Conservation (phyloP, 1,139 yeast genomes). For the Kodamaea fungicola region DNA sequence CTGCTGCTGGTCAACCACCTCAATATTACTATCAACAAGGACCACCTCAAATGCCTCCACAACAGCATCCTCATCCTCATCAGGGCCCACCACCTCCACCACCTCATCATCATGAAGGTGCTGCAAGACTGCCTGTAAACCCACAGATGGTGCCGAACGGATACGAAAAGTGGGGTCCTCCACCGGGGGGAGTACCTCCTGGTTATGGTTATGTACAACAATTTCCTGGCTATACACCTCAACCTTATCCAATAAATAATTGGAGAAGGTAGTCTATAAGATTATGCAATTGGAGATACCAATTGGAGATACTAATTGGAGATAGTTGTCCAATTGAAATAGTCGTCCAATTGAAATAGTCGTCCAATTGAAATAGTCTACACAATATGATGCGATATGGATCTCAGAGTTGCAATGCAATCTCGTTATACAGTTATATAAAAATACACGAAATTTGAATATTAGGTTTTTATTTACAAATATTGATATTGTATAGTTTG, state of each 20-base stretch:
- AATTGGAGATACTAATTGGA: no score
- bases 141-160: conserved; percentile 23
- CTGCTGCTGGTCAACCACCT: conserved; percentile 24
- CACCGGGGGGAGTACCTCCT: conserved; percentile 33
- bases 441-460: no score
- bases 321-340: no score
- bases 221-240: conserved; percentile 24
- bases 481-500: no score
- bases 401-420: no score
- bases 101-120: conserved; percentile 9
- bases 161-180: conserved; percentile 34
- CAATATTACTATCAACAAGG: conserved; percentile 21
- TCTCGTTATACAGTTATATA: no score
- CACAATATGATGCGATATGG: no score
- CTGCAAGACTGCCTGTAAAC: conserved; percentile 21
- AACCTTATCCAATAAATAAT: conserved; percentile 22
- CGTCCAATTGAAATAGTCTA: no score
- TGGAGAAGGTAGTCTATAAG: conserved; percentile 27
- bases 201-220: conserved; percentile 35
- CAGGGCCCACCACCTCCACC: conserved; percentile 15
- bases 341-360: no score
- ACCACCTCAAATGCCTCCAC: conserved; percentile 11
- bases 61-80: conserved; percentile 11
- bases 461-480: no score
- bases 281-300: neutral